Evolutionary conservation across 305 asterid species (phyloP).

Genomic region (Fraxinus dipetala): DNA sequence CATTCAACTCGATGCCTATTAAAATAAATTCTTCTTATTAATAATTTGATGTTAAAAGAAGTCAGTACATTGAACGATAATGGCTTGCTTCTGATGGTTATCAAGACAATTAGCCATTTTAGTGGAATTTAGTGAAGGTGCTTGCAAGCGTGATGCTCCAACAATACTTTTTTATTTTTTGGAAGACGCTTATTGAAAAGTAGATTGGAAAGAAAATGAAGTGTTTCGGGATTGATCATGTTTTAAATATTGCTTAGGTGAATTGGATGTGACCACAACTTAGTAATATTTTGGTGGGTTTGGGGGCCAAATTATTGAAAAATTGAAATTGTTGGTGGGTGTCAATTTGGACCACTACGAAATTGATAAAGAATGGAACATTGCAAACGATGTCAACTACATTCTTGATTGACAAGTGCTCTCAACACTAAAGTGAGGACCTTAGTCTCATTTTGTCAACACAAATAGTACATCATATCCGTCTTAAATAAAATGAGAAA

Average conservation of each 20-base stretch:
- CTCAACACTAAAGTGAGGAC: not conserved
- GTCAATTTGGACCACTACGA: not conserved
- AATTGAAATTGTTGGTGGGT: not conserved
- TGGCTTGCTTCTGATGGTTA: not conserved
- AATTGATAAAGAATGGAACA: constrained; percentile 12
- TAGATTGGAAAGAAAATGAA: too few relatives aligned
- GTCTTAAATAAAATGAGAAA: too few relatives aligned
- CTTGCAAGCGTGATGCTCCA: constrained; percentile 14
- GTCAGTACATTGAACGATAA: not conserved
- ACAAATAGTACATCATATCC: too few relatives aligned
- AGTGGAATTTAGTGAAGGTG: constrained; percentile 11
- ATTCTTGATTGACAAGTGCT: not conserved
- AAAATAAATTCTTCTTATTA: not conserved
- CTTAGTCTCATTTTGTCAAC: too few relatives aligned
- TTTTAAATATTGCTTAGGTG: too few relatives aligned
- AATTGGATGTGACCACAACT: not conserved
- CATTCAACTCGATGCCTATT: not conserved
- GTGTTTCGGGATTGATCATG: too few relatives aligned
- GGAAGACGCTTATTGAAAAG: too few relatives aligned
- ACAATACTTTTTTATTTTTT: not conserved
- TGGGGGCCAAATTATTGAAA: not conserved
- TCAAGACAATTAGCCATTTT: not conserved
- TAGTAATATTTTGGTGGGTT: not conserved
- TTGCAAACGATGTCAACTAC: constrained; percentile 14
- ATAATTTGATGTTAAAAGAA: not conserved